These are phyloP conservation scores for Effrenium voratum DNA, from an alignment of 73 alveolate species.

Conservation along the genomic window DNA sequence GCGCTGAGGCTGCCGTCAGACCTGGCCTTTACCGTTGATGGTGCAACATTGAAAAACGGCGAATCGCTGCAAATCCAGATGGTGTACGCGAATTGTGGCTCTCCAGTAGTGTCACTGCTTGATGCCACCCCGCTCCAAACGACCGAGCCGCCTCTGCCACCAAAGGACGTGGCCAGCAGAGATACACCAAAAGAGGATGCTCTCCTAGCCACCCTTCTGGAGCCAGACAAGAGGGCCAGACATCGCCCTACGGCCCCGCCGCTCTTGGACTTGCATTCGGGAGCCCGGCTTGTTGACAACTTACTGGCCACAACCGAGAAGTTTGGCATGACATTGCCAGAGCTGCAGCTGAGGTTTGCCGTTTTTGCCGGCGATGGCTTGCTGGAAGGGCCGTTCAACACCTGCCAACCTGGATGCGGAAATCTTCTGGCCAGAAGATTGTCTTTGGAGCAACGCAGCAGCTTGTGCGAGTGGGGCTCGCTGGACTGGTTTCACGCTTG, in stretches of 20 bases:
- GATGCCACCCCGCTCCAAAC: background rate
- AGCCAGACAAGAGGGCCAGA: no score
- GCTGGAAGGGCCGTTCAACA: background rate
- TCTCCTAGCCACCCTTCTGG: no score
- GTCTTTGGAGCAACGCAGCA: background rate
- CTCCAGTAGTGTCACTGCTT: background rate
- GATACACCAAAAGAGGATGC: no score
- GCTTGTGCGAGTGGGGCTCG: background rate
- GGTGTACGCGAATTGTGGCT: background rate
- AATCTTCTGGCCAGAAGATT: background rate
- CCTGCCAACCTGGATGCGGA: background rate
- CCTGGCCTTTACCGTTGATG: background rate
- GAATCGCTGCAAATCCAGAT: background rate
- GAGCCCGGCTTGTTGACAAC: background rate
- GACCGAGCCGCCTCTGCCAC: no score
- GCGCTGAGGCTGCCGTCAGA: background rate
- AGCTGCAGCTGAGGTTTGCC: background rate
- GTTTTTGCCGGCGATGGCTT: background rate
- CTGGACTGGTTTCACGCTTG: background rate
- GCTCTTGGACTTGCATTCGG: background rate
- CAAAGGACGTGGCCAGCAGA: no score
- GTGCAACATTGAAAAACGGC: background rate
- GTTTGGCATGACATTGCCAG: background rate
- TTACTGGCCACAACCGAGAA: background rate
- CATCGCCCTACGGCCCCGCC: background rate